Conservation (phyloP, 345 rosid genomes). For the Heritiera fomes region DNA sequence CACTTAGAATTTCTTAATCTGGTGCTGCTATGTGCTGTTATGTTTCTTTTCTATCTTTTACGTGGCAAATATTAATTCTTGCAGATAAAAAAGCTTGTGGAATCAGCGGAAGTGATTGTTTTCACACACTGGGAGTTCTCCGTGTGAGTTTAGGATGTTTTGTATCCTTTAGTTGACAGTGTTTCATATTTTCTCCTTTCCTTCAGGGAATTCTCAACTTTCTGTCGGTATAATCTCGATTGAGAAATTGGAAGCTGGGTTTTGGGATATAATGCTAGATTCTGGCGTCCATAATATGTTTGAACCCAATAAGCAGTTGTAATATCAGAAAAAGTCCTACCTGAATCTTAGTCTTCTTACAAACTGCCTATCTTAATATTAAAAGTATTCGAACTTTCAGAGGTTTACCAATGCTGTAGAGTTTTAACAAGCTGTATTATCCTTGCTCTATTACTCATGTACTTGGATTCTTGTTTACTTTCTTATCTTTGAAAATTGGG, state of each 20-base stretch:
- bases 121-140: constrained; percentile 72
- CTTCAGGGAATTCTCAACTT: neutral
- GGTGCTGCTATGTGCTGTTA: neutral
- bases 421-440: constrained; percentile 30
- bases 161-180: constrained; percentile 51
- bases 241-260: neutral
- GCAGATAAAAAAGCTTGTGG: constrained; percentile 78
- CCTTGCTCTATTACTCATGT: constrained; percentile 8
- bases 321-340: neutral
- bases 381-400: neutral
- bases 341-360: neutral
- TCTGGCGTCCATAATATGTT: neutral
- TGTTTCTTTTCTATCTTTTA: neutral
- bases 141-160: constrained; percentile 92
- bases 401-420: constrained; percentile 35
- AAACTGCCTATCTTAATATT: neutral
- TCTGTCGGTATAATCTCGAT: neutral
- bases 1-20: neutral
- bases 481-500: neutral
- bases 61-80: constrained; percentile 10
- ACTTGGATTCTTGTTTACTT: neutral
- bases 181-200: neutral
- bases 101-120: constrained; percentile 54
- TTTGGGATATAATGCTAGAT: neutral
- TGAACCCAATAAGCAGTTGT: neutral